Percentiles rank a stretch among this genome's conserved stretches.
Conservation (phyloP, 306 rosid genomes). For the Sphenostylis stenocarpa region DNA sequence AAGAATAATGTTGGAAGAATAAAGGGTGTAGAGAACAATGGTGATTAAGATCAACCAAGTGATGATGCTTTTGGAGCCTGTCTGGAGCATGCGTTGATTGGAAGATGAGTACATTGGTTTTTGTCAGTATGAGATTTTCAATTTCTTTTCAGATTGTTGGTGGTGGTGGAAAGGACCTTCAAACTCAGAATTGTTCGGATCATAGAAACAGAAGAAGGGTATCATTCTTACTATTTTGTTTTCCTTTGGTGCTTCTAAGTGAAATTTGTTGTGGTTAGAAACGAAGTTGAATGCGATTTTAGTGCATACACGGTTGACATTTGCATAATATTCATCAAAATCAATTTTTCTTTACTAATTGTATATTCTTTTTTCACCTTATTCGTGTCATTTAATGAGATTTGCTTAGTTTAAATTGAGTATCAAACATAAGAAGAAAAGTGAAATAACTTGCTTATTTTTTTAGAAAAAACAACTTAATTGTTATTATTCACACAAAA, state of each 20-base stretch:
- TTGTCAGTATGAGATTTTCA: conserved; percentile 10
- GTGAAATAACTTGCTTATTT: not conserved
- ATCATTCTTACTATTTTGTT: conserved; percentile 7
- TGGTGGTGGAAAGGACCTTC: not conserved
- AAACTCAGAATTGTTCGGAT: conserved; percentile 54
- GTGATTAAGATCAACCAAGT: conserved; percentile 53
- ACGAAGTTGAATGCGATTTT: conserved; percentile 47
- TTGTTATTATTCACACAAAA: not conserved
- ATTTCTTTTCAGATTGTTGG: conserved; percentile 14
- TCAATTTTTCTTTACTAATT: not conserved
- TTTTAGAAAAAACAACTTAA: not conserved
- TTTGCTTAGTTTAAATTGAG: not conserved
- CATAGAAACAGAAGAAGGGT: conserved; percentile 14
- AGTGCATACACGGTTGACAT: conserved; percentile 31
- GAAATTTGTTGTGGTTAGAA: conserved; percentile 38
- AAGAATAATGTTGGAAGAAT: conserved; percentile 59
- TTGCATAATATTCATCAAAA: not conserved
- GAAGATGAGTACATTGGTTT: conserved; percentile 39
- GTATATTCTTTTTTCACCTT: not conserved
- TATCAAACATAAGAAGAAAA: not conserved
- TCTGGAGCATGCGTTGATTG: conserved; percentile 37
- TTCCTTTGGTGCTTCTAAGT: not conserved
- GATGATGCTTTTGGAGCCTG: conserved; percentile 45
- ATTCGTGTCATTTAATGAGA: not conserved
- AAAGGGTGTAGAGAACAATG: conserved; percentile 53